Percentiles rank a stretch among this genome's conserved stretches.
Evolutionary conservation across 2,329 filamentous ascomycete genomes (phyloP).

Genomic region (Keithomyces neogunnii): DNA sequence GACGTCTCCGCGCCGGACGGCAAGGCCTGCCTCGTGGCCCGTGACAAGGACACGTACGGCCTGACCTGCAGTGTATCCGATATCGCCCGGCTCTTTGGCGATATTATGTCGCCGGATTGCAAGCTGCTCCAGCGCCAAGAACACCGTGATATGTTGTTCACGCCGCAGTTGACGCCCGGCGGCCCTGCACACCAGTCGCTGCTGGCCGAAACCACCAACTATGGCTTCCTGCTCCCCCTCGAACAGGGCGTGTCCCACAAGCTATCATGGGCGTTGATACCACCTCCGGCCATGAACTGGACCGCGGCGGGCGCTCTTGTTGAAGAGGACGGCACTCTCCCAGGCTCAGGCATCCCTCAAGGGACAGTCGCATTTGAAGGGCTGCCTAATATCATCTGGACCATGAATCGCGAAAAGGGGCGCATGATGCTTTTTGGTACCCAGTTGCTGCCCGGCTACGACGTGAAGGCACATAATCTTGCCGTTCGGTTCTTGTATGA

Average conservation of each 20-base stretch:
- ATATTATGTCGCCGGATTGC: constrained; percentile 9
- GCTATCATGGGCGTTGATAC: constrained; percentile 6
- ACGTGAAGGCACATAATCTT: constrained; percentile 8
- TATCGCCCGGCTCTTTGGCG: constrained; percentile 5
- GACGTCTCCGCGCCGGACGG: constrained; percentile 3
- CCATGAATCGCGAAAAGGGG: constrained; percentile 8
- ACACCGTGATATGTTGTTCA: constrained; percentile 7
- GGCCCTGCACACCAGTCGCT: constrained; percentile 5
- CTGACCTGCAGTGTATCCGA: constrained; percentile 8
- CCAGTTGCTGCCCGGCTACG: constrained; percentile 6
- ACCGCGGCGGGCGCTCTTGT: constrained; percentile 5
- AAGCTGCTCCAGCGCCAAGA: constrained; percentile 8
- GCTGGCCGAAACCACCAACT: constrained; percentile 7
- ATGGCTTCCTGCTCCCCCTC: constrained; percentile 6
- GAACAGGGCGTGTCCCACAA: constrained; percentile 6
- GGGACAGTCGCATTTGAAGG: constrained; percentile 7
- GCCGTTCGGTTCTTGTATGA: constrained; percentile 7
- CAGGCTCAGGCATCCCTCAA: constrained; percentile 6
- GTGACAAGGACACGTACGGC: constrained; percentile 7
- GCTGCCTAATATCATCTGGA: constrained; percentile 7
- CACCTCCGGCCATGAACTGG: constrained; percentile 6
- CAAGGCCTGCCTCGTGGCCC: constrained; percentile 2
- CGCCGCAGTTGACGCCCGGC: constrained; percentile 6
- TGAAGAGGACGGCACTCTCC: constrained; percentile 4
- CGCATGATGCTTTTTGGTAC: constrained; percentile 5